Conservation (phyloP, 305 asterid species). For the Fraxinus floribunda region DNA sequence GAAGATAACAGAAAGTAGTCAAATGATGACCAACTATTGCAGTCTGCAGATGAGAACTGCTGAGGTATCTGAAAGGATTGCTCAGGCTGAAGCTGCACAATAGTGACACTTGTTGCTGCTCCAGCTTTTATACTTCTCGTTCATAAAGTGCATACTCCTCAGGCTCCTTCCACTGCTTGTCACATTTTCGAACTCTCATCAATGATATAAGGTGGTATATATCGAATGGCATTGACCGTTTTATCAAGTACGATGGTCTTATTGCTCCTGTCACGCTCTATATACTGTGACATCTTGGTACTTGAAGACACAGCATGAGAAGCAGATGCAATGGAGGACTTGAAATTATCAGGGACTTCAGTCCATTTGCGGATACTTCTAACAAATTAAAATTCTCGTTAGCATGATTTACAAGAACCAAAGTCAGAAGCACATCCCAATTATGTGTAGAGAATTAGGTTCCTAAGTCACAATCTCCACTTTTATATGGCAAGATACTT, state of each 20-base stretch:
- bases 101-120: conserved; percentile 36
- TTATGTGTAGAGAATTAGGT: not conserved
- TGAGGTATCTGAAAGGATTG: conserved; percentile 6
- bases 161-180: conserved; percentile 75
- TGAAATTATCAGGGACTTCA: not conserved
- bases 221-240: not conserved
- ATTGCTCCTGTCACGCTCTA: not conserved
- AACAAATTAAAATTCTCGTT: not conserved
- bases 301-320: not conserved
- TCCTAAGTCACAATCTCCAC: not conserved
- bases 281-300: not conserved
- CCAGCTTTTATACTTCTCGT: conserved; percentile 52
- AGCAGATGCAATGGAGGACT: not conserved
- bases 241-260: not conserved
- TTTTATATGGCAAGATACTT: not conserved
- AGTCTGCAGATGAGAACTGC: conserved; percentile 4
- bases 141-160: conserved; percentile 61
- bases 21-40: conserved; percentile 33
- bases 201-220: not conserved
- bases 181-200: conserved; percentile 26
- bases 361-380: not conserved
- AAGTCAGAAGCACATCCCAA: not conserved
- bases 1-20: not conserved
- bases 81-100: conserved; percentile 15
- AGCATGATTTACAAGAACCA: not conserved